Conservation (phyloP, 1,284 basidiomycete species). For the Thecaphora thlaspeos region DNA sequence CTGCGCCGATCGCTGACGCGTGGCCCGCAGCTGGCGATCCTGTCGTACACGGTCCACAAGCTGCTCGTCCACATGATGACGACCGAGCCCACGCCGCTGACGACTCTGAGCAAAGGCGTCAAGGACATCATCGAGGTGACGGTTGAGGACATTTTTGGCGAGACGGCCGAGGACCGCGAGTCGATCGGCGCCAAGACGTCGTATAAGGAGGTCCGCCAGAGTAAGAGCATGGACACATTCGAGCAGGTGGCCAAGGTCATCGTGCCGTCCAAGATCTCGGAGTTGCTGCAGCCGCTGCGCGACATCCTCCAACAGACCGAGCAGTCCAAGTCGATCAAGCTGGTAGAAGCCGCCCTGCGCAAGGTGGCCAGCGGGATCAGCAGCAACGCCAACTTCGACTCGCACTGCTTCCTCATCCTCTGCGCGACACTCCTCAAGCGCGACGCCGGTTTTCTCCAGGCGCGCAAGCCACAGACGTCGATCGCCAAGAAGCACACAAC, state of each 20-base stretch:
- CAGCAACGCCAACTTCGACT: slow-evolving; percentile 71
- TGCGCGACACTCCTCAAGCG: slow-evolving; percentile 88
- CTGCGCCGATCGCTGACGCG: slow-evolving; percentile 78
- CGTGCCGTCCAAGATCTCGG: slow-evolving; percentile 64
- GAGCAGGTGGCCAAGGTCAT: slow-evolving; percentile 51
- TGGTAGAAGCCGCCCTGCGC: slow-evolving; percentile 83
- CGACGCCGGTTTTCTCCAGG: slow-evolving; percentile 65
- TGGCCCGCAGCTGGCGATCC: slow-evolving; percentile 89
- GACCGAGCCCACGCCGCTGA: slow-evolving; percentile 63
- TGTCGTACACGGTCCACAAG: slow-evolving; percentile 81
- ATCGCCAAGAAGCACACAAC: slow-evolving; percentile 21
- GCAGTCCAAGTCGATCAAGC: slow-evolving; percentile 75
- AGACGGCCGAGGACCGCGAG: slow-evolving; percentile 84
- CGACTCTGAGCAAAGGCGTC: slow-evolving; percentile 65
- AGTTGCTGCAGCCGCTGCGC: slow-evolving; percentile 76
- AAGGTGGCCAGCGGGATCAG: slow-evolving; percentile 82
- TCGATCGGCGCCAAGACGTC: slow-evolving; percentile 91
- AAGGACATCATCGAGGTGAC: slow-evolving; percentile 80
- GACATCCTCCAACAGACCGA: slow-evolving; percentile 84
- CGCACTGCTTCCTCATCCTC: slow-evolving; percentile 73
- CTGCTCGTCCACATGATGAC: slow-evolving; percentile 68
- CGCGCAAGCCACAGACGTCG: slow-evolving; percentile 27
- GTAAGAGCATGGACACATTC: slow-evolving; percentile 56
- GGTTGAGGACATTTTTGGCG: slow-evolving; percentile 90
- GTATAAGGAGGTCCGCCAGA: slow-evolving; percentile 49